Evolutionary conservation across 306 rosid species (phyloP), one percentile per base, ranked within the genome.

Genomic region (Quercus aquifolioides): DNA sequence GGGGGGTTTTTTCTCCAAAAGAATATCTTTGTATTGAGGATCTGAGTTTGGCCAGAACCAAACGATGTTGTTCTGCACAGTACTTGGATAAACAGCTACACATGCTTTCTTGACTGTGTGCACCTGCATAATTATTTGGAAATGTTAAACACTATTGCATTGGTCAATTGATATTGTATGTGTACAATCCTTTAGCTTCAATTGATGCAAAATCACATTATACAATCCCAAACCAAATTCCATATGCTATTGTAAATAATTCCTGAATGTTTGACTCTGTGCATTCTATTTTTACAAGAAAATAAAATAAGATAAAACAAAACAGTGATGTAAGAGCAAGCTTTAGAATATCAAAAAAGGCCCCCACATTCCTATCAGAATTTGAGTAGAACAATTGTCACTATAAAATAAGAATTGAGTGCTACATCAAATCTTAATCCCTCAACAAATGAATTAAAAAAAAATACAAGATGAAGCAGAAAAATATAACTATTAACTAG

Each of bases 31-130:
- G 85, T 86, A 89, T 71, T 88, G 92, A 84, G 98, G 94, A 82
- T 95, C 94, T 31, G 84, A 57, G 76, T 81, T 92, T 31, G 98
- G 99, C 99, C 98, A 95, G 80, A 95, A 92, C 98, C 97, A 92
- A 51, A 95, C 78, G 33, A 92, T 86, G 79, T 82, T 86, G 75
- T 90, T 85, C 85, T 92, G 98, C 87, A 91, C 92, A 1, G 83
- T 85, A 73, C 89, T 87, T 65, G 99, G 98, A 75, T 92, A 95
- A 76, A 82, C 90, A 78, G 87, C 90, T 49, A 81, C 98, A 84
- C 99, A 91, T 19, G 99, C 97, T 78, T 79, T 91, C 84, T 92
- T 90, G 74, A 79, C 89, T 0, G 94, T 78, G 80, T 90, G 92
- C 79, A 92, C 62, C 99, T 94, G 92, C 88, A 89, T 43, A 41